Percentiles rank a stretch among this genome's conserved stretches.
phyloP scores from a whole-genome alignment of 495 filamentous ascomycete species.

The Platismatia glauca region DNA sequence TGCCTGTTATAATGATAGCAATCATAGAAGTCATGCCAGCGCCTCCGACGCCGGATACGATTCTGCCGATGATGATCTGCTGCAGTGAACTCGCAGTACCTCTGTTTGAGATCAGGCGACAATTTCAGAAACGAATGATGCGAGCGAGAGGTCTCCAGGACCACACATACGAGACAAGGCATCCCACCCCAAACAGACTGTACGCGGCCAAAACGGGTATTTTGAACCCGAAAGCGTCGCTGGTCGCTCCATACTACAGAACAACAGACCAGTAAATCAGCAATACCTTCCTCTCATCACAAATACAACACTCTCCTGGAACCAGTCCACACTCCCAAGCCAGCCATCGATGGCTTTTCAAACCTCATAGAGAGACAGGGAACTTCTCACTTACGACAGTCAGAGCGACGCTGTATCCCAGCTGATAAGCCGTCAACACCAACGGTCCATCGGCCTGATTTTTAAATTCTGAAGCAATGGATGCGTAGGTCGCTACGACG shows the following conservation, averaged over 20 bases:
- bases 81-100: constrained; percentile 23
- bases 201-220: constrained; percentile 27
- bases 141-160: not conserved
- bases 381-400: constrained; percentile 27
- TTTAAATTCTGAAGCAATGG: constrained; percentile 32
- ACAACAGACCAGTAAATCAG: not conserved
- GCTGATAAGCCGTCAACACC: constrained; percentile 31
- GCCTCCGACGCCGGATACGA: constrained; percentile 27
- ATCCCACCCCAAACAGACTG: constrained; percentile 29
- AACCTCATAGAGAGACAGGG: no score
- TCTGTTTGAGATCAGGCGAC: constrained; percentile 12
- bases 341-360: no score
- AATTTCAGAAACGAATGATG: not conserved
- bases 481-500: constrained; percentile 29
- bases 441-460: constrained; percentile 27
- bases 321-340: no score
- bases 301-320: no score
- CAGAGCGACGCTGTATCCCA: constrained; percentile 31
- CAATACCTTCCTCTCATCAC: not conserved
- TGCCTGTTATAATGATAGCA: constrained; percentile 28
- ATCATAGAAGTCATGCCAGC: constrained; percentile 27
- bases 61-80: constrained; percentile 24
- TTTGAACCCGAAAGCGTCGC: constrained; percentile 31
- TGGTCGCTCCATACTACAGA: constrained; percentile 25
- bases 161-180: constrained; percentile 30